These are phyloP conservation scores for Myriosclerotinia curreyana DNA, from an alignment of 2,329 filamentous ascomycete genomes.

Conservation along the genomic window DNA sequence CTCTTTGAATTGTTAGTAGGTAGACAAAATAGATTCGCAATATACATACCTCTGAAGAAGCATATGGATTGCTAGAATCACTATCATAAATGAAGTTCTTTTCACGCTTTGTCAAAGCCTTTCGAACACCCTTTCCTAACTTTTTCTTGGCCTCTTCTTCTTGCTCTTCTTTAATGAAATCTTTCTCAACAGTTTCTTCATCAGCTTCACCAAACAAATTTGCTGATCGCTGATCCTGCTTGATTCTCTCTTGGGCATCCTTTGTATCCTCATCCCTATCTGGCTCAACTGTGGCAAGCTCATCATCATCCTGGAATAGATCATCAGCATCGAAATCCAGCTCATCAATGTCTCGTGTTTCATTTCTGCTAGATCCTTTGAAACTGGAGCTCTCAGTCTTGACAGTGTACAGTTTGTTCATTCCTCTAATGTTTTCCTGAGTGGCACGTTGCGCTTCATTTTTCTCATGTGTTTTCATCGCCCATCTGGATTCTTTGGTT, in stretches of 20 bases:
- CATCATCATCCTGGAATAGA: slow-evolving; percentile 84
- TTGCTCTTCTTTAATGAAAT: slow-evolving; percentile 65
- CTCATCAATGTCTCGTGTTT: slow-evolving; percentile 69
- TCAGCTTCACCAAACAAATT: slow-evolving; percentile 73
- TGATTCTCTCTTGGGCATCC: slow-evolving; percentile 68
- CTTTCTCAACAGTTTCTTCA: slow-evolving; percentile 70
- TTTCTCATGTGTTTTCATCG: slow-evolving; percentile 65
- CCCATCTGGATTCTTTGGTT: slow-evolving; percentile 73
- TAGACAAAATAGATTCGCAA: not conserved
- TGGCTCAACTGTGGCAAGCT: slow-evolving; percentile 68
- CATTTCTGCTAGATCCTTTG: slow-evolving; percentile 56
- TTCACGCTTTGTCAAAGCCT: slow-evolving; percentile 79
- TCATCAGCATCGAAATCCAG: slow-evolving; percentile 66
- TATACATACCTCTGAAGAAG: slow-evolving; percentile 48
- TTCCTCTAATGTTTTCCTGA: slow-evolving; percentile 52
- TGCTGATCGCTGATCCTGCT: slow-evolving; percentile 78
- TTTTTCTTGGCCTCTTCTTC: slow-evolving; percentile 67
- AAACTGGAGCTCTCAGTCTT: slow-evolving; percentile 68
- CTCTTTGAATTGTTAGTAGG: slow-evolving; percentile 43
- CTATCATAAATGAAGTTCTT: slow-evolving; percentile 83
- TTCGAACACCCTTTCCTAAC: slow-evolving; percentile 73
- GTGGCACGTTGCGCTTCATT: slow-evolving; percentile 54
- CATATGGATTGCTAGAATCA: slow-evolving; percentile 59
- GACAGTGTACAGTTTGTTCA: slow-evolving; percentile 52
- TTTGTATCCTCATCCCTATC: slow-evolving; percentile 81